These are phyloP conservation scores for Fusarium verticillioides DNA, from an alignment of 2,329 filamentous ascomycete genomes.

Conservation along the genomic window DNA sequence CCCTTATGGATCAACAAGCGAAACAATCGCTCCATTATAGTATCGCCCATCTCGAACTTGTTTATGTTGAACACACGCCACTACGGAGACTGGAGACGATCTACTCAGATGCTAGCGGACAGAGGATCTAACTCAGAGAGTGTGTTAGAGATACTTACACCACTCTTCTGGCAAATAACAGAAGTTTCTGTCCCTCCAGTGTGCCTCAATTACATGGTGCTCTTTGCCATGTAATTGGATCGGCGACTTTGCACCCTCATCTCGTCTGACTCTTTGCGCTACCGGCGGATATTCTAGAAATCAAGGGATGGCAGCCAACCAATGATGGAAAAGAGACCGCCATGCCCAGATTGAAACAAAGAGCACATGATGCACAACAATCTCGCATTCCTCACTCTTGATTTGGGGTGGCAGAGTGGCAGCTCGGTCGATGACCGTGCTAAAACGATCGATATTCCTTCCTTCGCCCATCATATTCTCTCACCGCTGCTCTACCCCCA, in stretches of 20 bases:
- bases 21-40: slow-evolving; percentile 20
- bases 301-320: slow-evolving; percentile 38
- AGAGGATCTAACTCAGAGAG: slow-evolving; percentile 28
- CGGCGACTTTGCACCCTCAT: slow-evolving; percentile 29
- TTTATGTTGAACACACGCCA: slow-evolving; percentile 31
- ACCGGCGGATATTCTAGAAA: slow-evolving; percentile 52
- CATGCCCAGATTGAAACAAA: slow-evolving; percentile 32
- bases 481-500: slow-evolving; percentile 43
- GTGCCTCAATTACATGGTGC: slow-evolving; percentile 22
- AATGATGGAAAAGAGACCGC: slow-evolving; percentile 36
- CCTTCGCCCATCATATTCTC: slow-evolving; percentile 32
- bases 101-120: slow-evolving; percentile 30
- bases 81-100: slow-evolving; percentile 29
- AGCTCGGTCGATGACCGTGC: slow-evolving; percentile 35
- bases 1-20: slow-evolving; percentile 4
- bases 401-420: slow-evolving; percentile 26
- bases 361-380: slow-evolving; percentile 41
- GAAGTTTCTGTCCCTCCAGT: slow-evolving; percentile 28
- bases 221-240: slow-evolving; percentile 30
- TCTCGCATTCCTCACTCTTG: slow-evolving; percentile 39
- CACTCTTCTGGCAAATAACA: slow-evolving; percentile 31
- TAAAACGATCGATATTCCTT: slow-evolving; percentile 31
- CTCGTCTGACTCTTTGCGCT: slow-evolving; percentile 44
- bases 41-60: slow-evolving; percentile 28
- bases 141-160: slow-evolving; percentile 37